phyloP scores from a whole-genome alignment of 768 basidiomycete genomes.

The Astraeus odoratus region DNA sequence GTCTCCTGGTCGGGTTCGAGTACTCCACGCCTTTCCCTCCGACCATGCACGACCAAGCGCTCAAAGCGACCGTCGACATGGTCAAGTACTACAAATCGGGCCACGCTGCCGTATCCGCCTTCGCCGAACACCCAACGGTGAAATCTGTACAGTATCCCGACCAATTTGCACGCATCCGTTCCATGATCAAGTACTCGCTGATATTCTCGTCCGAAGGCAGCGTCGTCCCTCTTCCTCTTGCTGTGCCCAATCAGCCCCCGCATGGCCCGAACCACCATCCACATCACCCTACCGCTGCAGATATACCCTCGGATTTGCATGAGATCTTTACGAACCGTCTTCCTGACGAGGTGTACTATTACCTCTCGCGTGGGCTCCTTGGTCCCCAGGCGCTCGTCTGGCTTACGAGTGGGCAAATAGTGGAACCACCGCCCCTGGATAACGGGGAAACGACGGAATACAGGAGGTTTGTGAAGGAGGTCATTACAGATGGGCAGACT shows the following conservation, averaged over 20 bases:
- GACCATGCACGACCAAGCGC: slow-evolving; percentile 68
- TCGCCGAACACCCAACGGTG: slow-evolving; percentile 74
- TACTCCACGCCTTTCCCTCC: slow-evolving; percentile 76
- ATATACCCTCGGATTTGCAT: slow-evolving; percentile 86
- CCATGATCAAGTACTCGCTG: slow-evolving; percentile 88
- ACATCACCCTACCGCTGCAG: slow-evolving; percentile 72
- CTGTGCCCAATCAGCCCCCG: slow-evolving; percentile 42
- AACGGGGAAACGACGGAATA: slow-evolving; percentile 96
- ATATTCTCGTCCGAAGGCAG: slow-evolving; percentile 83
- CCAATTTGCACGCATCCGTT: slow-evolving; percentile 80
- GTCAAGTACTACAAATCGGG: slow-evolving; percentile 91
- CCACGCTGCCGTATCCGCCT: slow-evolving; percentile 69
- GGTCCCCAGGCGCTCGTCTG: slow-evolving; percentile 90
- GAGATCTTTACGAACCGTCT: slow-evolving; percentile 93
- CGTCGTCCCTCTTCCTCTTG: slow-evolving; percentile 76
- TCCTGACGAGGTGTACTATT: slow-evolving; percentile 95
- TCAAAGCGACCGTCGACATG: slow-evolving; percentile 87
- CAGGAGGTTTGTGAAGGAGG: slow-evolving; percentile 90
- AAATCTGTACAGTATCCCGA: slow-evolving; percentile 77
- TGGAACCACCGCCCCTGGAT: slow-evolving; percentile 84
- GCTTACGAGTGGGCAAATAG: slow-evolving; percentile 81
- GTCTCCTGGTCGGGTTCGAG: slow-evolving; percentile 87
- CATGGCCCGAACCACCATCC: slow-evolving; percentile 50
- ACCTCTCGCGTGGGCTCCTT: slow-evolving; percentile 87
- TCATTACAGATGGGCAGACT: slow-evolving; percentile 91